Base-by-base conservation (phyloP, 148 eudicot genomes). In the Amaranthus palmeri region DNA sequence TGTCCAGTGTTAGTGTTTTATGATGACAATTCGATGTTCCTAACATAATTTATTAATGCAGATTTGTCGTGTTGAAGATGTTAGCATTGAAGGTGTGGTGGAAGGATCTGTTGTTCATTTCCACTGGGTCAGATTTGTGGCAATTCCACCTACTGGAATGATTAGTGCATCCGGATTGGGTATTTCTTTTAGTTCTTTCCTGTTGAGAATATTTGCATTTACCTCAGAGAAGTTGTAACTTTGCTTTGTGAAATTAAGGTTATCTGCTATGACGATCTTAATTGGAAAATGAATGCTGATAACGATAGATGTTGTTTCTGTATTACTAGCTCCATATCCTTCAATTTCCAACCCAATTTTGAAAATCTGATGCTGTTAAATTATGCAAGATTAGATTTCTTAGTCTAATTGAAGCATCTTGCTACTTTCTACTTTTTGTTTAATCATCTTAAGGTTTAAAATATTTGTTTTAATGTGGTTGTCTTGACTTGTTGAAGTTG, bases 21-120 rank as follows among this genome's bases (percentile, higher is more conserved):
- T 25, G 48, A 17, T 75, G 70, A 4, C 54, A 52, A 25, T 64
- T 57, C 15, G 47, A 66, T 12, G 25, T 45, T 14, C 14, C 65
- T 78, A 70, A 64, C 63, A 56, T 78, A 59, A 42, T 81, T 75
- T 72, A 42, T 58, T 62, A 25, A 42, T 77, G 86, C 87, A 92
- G 96, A 78, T 92, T 55, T 92, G 97, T 75, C 86, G 97, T 63
- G 96, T 92, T 76, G 97, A 92, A 87, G 97, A 90, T 73, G 54
- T 92, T 54, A 77, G 64, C 50, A 75, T 92, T 46, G 88, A 85
- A 77, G 97, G 97, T 64, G 52, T 72, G 13, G 68, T 90, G 43
- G 87, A 85, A 86, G 97, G 97, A 81, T 90, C 97, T 79, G 89
- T 92, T 78, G 82, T 92, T 73, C 97, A 92, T 83, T 86, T 92